Evolutionary conservation across 164 flowering plant genomes (phyloP), one percentile per base, ranked within the genome.

Genomic region (Cinnamomum micranthum): DNA sequence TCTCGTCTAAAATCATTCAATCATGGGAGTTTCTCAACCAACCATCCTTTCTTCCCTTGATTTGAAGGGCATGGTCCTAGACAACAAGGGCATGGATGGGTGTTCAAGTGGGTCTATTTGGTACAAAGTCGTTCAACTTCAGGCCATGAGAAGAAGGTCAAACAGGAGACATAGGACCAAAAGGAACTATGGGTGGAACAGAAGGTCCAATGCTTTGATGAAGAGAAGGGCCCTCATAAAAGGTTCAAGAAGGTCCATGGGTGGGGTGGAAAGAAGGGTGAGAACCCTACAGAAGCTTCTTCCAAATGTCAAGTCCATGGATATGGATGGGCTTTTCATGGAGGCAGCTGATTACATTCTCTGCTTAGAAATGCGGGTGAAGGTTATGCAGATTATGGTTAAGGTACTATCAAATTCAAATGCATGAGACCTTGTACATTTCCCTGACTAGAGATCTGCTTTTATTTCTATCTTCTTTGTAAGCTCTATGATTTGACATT

Each of bases 301-400:
- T 23, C 97, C 97, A n/a, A 86, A 77, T 74, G 85, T 82, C 4
- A 77, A 79, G 4, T 83, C 86, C 14, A 77, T 58, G 74, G 89
- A 79, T 10, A 63, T 87, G 74, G 95, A 92, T 28, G 91, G 83
- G 59, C 87, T 94, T 15, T 90, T 92, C 60, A 82, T 73, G 76
- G 93, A 92, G 71, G 85, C 97, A 14, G 95, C 95, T 70, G 90
- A 88, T 69, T 94, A 91, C 75, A 90, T 94, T 52, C n/a, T 83
- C 83, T 67, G 77, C 41, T 76, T 94, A 35, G 81, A 92, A 79
- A 81, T 79, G 85, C 86, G 84, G 78, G 92, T 91, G n/a, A 85
- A 80, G 73, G 82, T 82, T 52, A 89, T 94, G 98, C 94, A 88
- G 79, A 70, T 78, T 65, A 74, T 89, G 86, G 87, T 88, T 28